These are phyloP conservation scores for Leptographium galeiforme DNA, from an alignment of 2,329 filamentous ascomycete genomes.

Conservation along the genomic window DNA sequence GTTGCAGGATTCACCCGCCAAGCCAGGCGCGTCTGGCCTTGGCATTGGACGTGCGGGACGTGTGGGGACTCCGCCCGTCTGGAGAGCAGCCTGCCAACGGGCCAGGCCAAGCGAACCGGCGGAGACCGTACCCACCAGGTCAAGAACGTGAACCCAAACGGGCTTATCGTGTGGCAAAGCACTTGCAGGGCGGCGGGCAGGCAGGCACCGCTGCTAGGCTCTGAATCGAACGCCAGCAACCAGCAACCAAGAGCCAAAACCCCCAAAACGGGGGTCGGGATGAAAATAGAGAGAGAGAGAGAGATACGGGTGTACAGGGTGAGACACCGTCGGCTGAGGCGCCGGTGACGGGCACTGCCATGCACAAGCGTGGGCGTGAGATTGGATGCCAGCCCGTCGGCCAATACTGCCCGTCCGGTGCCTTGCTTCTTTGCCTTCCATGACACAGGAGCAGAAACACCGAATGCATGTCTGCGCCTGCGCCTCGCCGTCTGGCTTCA, in stretches of 20 bases:
- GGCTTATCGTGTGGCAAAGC: background rate
- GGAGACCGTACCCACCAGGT: background rate
- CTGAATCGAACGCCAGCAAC: too few relatives aligned
- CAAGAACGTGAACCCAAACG: background rate
- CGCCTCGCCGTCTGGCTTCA: background rate
- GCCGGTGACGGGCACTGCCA: background rate
- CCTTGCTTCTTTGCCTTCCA: background rate
- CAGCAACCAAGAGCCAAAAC: background rate
- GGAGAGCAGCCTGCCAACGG: background rate
- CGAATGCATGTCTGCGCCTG: background rate
- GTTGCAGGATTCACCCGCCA: too few relatives aligned
- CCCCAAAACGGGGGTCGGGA: background rate
- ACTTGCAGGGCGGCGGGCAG: too few relatives aligned
- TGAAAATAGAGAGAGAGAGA: background rate
- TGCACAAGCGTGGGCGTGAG: background rate
- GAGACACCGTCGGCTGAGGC: background rate
- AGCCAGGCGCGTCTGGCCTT: too few relatives aligned
- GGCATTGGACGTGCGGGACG: too few relatives aligned
- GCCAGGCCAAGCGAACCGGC: background rate
- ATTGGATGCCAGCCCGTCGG: background rate
- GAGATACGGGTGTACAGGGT: background rate
- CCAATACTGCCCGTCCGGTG: background rate
- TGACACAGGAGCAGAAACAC: background rate
- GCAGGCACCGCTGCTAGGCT: too few relatives aligned
- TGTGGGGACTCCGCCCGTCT: too few relatives aligned